phyloP scores from a whole-genome alignment of 2,329 filamentous ascomycete species.

The Metarhizium album region DNA sequence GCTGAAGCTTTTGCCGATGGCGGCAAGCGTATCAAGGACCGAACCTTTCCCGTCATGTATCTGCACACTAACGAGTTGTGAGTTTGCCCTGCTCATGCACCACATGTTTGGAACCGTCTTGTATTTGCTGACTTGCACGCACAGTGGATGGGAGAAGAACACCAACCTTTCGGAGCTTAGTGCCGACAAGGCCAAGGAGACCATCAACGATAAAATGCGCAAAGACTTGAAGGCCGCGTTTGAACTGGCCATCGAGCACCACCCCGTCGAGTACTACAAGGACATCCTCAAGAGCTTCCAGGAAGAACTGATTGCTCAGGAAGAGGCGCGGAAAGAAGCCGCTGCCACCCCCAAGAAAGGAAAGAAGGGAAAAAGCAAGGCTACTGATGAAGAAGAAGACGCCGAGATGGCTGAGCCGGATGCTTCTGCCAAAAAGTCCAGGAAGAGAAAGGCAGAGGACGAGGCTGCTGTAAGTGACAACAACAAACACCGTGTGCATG shows the following conservation, averaged over 20 bases:
- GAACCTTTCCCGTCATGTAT: slow-evolving; percentile 93
- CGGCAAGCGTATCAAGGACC: slow-evolving; percentile 73
- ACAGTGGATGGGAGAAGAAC: slow-evolving; percentile 85
- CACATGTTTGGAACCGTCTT: neutral
- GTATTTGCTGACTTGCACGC: neutral
- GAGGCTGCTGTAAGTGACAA: slow-evolving; percentile 40
- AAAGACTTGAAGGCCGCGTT: slow-evolving; percentile 75
- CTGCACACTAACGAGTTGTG: slow-evolving; percentile 94
- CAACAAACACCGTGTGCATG: neutral
- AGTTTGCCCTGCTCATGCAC: slow-evolving; percentile 29
- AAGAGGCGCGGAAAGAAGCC: slow-evolving; percentile 33
- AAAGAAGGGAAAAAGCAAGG: slow-evolving; percentile 39
- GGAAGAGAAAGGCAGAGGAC: slow-evolving; percentile 84
- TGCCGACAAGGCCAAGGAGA: slow-evolving; percentile 56
- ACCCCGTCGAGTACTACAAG: slow-evolving; percentile 77
- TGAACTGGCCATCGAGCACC: slow-evolving; percentile 64
- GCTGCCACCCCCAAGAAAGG: slow-evolving; percentile 28
- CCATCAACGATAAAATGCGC: slow-evolving; percentile 64
- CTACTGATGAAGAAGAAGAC: slow-evolving; percentile 45
- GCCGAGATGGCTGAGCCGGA: slow-evolving; percentile 53
- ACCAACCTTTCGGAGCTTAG: slow-evolving; percentile 70
- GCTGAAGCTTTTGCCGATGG: slow-evolving; percentile 79
- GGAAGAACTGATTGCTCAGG: slow-evolving; percentile 51
- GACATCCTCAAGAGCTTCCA: slow-evolving; percentile 60
- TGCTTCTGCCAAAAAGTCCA: slow-evolving; percentile 48